Conservation (phyloP, 495 filamentous ascomycete species). For the Talaromyces nanjingensis region DNA sequence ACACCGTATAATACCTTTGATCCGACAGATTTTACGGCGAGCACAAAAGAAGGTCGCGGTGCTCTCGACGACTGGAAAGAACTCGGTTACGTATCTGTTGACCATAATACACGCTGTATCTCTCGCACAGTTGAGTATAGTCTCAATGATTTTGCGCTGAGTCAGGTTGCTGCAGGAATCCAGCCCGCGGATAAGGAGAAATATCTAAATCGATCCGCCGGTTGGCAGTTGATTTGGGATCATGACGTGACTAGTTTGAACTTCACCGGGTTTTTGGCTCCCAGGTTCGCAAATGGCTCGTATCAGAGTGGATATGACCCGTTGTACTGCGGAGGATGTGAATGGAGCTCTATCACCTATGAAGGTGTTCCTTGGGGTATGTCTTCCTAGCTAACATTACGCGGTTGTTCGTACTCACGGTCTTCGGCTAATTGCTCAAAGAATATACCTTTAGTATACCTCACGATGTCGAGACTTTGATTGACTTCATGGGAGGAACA, state of each 20-base stretch:
- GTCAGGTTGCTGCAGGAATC: constrained; percentile 55
- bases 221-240: constrained; percentile 64
- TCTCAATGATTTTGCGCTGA: constrained; percentile 66
- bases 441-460: not conserved
- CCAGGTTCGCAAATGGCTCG: constrained; percentile 21
- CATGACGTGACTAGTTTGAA: constrained; percentile 39
- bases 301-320: constrained; percentile 46
- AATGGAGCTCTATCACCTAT: constrained; percentile 44
- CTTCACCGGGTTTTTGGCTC: constrained; percentile 59
- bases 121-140: constrained; percentile 66
- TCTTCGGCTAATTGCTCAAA: not conserved
- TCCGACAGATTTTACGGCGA: constrained; percentile 46
- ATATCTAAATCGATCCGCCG: constrained; percentile 49
- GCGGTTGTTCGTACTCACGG: not conserved
- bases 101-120: constrained; percentile 61
- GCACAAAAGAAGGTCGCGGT: constrained; percentile 61
- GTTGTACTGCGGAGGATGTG: constrained; percentile 54
- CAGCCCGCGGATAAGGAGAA: constrained; percentile 48
- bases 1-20: constrained; percentile 63
- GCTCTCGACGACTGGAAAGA: constrained; percentile 61
- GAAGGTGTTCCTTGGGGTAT: constrained; percentile 33
- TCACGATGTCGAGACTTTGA: not conserved
- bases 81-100: constrained; percentile 61
- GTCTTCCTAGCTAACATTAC: not conserved
- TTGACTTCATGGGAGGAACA: not conserved